Evolutionary conservation across 352 stramenopile species (phyloP), one percentile per base, ranked within the genome.

Genomic region (Globisporangium radiosum): DNA sequence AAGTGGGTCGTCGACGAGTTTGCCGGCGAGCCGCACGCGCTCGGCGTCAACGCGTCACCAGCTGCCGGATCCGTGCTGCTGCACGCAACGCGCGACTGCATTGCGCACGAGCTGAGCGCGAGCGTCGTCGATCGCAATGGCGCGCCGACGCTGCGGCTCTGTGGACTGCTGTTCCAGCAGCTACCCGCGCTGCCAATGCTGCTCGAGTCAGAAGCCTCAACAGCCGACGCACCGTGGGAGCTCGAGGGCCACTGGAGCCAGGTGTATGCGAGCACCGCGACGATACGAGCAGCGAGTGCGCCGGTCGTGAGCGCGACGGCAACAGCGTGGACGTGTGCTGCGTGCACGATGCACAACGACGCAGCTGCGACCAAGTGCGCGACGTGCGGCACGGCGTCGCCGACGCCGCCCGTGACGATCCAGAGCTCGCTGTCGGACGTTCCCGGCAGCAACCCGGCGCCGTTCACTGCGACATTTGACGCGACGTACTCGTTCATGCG

Each of bases 1-100:
- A 89, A 93, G 57, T 95, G 85, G 85, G 49, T 88, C 3, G 60
- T 76, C 15, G 85, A 95, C 55, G 85, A 95, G 57, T 90, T 85
- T 60, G 70, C 69, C 0, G 70, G 55, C 47, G 81, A 91, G 15
- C 45, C 17, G n/a, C 15, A 5, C 7, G 17, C 6, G 15, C 15
- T 2, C 78, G 84, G 45, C 71, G 84, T 17, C 40, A 60, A 40
- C 36, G 56, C 54, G 0, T 69, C 73, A 4, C 75, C 80, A 42
- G 93, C 90, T 62, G 78, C 81, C 9, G 81, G 81, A 5, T 93
- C 83, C 0, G 72, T 95, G 13, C 59, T 85, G 42, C 60, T 95
- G 36, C 78, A 72, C 52, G 85, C 75, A 45, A 68, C 67, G 2
- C 66, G 54, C 3, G 88, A 85, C 57, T 81, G 75, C 43, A 71